These are phyloP conservation scores for Quercus suber DNA, from an alignment of 306 rosid genomes.

Conservation along the genomic window DNA sequence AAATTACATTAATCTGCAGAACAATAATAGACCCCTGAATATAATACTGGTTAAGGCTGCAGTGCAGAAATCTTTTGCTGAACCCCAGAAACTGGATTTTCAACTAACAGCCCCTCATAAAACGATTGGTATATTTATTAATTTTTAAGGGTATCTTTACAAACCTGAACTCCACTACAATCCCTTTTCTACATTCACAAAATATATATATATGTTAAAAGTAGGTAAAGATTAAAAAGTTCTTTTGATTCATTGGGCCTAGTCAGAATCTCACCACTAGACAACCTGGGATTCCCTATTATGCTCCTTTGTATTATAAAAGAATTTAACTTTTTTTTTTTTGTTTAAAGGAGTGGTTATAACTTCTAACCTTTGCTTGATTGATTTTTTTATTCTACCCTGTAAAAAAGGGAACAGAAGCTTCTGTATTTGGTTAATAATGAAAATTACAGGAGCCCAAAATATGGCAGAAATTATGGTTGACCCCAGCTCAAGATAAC, in stretches of 20 bases:
- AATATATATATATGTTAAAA: conserved; percentile 22
- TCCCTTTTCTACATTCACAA: conserved; percentile 31
- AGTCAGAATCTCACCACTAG: conserved; percentile 89
- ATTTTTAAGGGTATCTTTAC: conserved; percentile 54
- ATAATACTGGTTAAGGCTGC: conserved; percentile 33
- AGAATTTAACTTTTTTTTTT: background rate
- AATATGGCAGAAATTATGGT: conserved; percentile 55
- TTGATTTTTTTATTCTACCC: conserved; percentile 22
- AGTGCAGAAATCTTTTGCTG: conserved; percentile 47
- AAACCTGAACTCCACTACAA: conserved; percentile 82
- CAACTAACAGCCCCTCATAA: conserved; percentile 44
- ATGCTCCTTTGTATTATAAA: conserved; percentile 29
- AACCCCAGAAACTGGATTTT: conserved; percentile 58
- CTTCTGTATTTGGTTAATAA: conserved; percentile 44
- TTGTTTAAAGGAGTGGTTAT: conserved; percentile 35
- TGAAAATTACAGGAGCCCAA: conserved; percentile 41
- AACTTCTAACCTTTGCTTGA: conserved; percentile 35
- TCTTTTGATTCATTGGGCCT: conserved; percentile 73
- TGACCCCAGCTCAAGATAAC: conserved; percentile 44
- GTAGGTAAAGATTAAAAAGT: conserved; percentile 57
- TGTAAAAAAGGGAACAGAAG: conserved; percentile 48
- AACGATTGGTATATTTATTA: conserved; percentile 26
- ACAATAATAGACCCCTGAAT: conserved; percentile 57
- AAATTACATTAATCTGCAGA: conserved; percentile 47
- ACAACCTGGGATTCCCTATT: conserved; percentile 79